These are phyloP conservation scores for Elsinoe batatas DNA, from an alignment of 2,329 filamentous ascomycete genomes.

Conservation along the genomic window DNA sequence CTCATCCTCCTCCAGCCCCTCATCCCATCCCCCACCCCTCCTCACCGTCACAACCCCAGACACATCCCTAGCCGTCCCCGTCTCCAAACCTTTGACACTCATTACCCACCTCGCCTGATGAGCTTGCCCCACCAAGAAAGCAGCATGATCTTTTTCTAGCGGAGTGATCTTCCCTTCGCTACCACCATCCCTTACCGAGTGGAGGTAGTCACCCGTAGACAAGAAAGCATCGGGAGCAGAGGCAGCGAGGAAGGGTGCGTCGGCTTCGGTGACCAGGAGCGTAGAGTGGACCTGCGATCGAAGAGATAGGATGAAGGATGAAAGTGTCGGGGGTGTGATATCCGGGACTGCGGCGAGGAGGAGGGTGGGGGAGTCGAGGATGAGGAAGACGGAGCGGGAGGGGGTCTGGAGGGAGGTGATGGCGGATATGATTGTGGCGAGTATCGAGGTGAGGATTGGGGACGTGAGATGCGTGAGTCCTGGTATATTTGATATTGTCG, in stretches of 20 bases:
- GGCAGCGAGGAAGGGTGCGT: slow-evolving; percentile 56
- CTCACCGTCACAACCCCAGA: slow-evolving; percentile 78
- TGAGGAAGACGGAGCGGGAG: slow-evolving; percentile 28
- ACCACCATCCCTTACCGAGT: slow-evolving; percentile 15
- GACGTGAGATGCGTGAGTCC: slow-evolving; percentile 20
- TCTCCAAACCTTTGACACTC: slow-evolving; percentile 67
- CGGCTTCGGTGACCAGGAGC: slow-evolving; percentile 60
- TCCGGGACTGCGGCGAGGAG: slow-evolving; percentile 30
- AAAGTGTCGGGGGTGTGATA: slow-evolving; percentile 23
- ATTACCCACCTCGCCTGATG: slow-evolving; percentile 65
- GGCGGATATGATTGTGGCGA: slow-evolving; percentile 23
- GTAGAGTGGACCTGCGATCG: slow-evolving; percentile 53
- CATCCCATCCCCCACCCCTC: slow-evolving; percentile 40
- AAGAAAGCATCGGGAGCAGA: slow-evolving; percentile 28
- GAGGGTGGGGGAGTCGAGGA: slow-evolving; percentile 37
- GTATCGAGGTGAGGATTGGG: slow-evolving; percentile 22
- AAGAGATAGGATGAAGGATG: slow-evolving; percentile 22
- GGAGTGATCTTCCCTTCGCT: slow-evolving; percentile 37
- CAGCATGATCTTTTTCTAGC: slow-evolving; percentile 60
- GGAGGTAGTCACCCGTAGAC: slow-evolving; percentile 15
- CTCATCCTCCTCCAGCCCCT: slow-evolving; percentile 23
- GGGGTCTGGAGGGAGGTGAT: slow-evolving; percentile 17
- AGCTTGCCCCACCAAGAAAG: slow-evolving; percentile 61
- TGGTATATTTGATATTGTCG: neutral
- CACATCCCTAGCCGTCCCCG: slow-evolving; percentile 80